A percentile compares a stretch with the other conserved stretches of the same genome.
These are phyloP conservation scores for Diaporthe sp. DNA, from an alignment of 2,329 filamentous ascomycete species.

Conservation along the genomic window DNA sequence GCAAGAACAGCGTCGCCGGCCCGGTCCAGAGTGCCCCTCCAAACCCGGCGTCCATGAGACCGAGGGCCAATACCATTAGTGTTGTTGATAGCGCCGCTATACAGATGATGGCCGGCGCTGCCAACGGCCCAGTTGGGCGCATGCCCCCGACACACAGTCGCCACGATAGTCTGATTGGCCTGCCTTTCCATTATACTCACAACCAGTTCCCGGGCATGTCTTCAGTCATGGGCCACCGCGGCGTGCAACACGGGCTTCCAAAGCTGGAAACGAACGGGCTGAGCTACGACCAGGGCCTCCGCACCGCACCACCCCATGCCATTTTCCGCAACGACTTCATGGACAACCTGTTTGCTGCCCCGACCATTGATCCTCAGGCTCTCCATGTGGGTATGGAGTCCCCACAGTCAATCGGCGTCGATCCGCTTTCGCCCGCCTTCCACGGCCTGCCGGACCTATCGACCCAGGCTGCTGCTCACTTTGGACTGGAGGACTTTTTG, in stretches of 20 bases:
- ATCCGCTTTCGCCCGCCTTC: conserved; percentile 73
- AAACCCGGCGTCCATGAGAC: conserved; percentile 77
- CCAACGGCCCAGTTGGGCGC: conserved; percentile 66
- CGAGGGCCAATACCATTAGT: conserved; percentile 95
- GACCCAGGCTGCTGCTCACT: conserved; percentile 44
- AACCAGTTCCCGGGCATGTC: conserved; percentile 78
- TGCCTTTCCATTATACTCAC: conserved; percentile 70
- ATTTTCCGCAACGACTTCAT: conserved; percentile 78
- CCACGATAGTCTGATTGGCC: conserved; percentile 80
- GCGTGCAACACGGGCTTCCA: conserved; percentile 77
- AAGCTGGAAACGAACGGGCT: conserved; percentile 86
- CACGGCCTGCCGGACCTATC: conserved; percentile 71
- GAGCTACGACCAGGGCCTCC: conserved; percentile 77
- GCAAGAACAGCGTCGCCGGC: conserved; percentile 91
- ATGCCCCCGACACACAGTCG: conserved; percentile 73
- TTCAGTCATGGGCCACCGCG: conserved; percentile 75
- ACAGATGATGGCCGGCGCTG: conserved; percentile 74
- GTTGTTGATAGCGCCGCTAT: conserved; percentile 86
- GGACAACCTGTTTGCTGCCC: conserved; percentile 76
- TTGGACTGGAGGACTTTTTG: conserved; percentile 38
- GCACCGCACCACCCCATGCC: conserved; percentile 80
- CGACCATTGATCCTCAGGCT: conserved; percentile 78
- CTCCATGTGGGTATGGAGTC: conserved; percentile 86
- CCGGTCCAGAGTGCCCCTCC: conserved; percentile 56
- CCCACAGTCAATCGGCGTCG: conserved; percentile 75